These are phyloP conservation scores for Cytidiella melzeri DNA, from an alignment of 768 basidiomycete genomes.

Conservation along the genomic window DNA sequence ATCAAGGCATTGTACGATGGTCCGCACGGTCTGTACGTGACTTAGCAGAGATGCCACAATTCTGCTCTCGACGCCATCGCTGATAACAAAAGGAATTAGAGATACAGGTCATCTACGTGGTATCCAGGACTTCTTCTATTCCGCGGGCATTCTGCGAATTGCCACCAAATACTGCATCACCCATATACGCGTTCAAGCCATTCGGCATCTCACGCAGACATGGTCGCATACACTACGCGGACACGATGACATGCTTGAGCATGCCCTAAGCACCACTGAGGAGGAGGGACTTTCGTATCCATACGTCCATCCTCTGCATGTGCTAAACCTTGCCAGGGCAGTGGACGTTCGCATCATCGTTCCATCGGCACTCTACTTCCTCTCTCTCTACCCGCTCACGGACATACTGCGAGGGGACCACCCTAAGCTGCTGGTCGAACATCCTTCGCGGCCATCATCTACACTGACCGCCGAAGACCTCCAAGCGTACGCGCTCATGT, in stretches of 20 bases:
- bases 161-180: slow-evolving; percentile 55
- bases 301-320: slow-evolving; percentile 51
- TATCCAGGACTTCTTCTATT: slow-evolving; percentile 47
- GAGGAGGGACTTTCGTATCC: slow-evolving; percentile 46
- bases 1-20: slow-evolving; percentile 49
- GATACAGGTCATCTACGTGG: slow-evolving; percentile 22
- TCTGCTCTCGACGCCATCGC: background rate
- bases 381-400: slow-evolving; percentile 48
- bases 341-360: slow-evolving; percentile 40
- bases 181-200: slow-evolving; percentile 45
- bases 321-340: slow-evolving; percentile 50
- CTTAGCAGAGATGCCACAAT: slow-evolving; percentile 18
- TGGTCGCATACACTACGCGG: slow-evolving; percentile 51
- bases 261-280: slow-evolving; percentile 36
- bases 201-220: slow-evolving; percentile 40
- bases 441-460: slow-evolving; percentile 46
- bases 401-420: slow-evolving; percentile 45
- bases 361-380: slow-evolving; percentile 50
- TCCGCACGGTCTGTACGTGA: slow-evolving; percentile 33
- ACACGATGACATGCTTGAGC: slow-evolving; percentile 51
- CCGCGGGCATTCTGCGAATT: slow-evolving; percentile 53
- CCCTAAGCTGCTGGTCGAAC: slow-evolving; percentile 42
- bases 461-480: slow-evolving; percentile 36
- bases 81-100: slow-evolving; percentile 9
- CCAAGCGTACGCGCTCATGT: slow-evolving; percentile 50